Conservation (phyloP, 2,329 filamentous ascomycete species). For the Alternaria sp. region DNA sequence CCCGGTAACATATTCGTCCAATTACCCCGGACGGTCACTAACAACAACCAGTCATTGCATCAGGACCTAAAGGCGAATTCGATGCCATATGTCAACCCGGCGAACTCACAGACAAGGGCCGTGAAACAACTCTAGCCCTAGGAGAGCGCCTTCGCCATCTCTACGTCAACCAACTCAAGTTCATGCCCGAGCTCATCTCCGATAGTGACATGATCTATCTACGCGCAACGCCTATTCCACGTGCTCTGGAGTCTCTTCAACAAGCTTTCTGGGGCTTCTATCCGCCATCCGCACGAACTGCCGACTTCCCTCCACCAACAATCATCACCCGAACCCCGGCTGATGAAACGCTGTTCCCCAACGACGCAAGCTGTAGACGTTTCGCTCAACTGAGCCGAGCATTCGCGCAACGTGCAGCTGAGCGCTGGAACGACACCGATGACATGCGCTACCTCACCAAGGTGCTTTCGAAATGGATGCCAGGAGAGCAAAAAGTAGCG, state of each 20-base stretch:
- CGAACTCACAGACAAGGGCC: conserved; percentile 58
- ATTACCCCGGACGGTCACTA: not conserved
- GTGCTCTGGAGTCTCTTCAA: conserved; percentile 58
- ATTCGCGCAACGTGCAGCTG: conserved; percentile 56
- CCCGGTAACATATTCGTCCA: conserved; percentile 50
- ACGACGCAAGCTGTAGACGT: conserved; percentile 56
- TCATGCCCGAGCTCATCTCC: conserved; percentile 55
- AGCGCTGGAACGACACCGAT: conserved; percentile 62
- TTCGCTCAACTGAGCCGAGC: conserved; percentile 56
- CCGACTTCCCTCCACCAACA: conserved; percentile 51
- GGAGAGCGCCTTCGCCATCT: conserved; percentile 56
- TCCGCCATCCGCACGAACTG: conserved; percentile 50
- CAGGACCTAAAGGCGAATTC: conserved; percentile 71
- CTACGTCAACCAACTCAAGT: conserved; percentile 58
- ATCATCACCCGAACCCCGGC: conserved; percentile 54
- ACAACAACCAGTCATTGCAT: conserved; percentile 60
- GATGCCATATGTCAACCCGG: conserved; percentile 71
- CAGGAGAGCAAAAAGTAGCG: conserved; percentile 69
- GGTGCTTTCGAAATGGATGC: conserved; percentile 85
- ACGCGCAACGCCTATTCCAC: conserved; percentile 56
- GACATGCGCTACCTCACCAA: conserved; percentile 86
- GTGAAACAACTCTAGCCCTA: conserved; percentile 56
- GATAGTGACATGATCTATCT: conserved; percentile 54
- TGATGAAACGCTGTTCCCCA: conserved; percentile 59
- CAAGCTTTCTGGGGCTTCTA: conserved; percentile 59